These are phyloP conservation scores for Biscogniauxia marginata DNA, from an alignment of 2,329 filamentous ascomycete species.

Conservation along the genomic window DNA sequence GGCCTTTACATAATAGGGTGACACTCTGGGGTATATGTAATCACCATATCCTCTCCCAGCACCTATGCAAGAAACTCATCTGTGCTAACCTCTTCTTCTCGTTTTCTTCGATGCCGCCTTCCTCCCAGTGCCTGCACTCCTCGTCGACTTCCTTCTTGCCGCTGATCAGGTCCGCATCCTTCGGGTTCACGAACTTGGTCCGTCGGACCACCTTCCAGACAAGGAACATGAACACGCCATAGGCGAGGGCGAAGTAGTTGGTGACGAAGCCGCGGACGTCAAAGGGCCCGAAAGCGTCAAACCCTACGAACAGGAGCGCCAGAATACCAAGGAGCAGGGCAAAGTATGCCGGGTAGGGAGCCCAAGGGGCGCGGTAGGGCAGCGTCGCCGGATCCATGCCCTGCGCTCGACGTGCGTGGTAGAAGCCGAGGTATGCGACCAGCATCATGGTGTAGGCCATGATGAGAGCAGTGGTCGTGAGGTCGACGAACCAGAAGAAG, in stretches of 20 bases:
- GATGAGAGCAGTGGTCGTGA: constrained; percentile 39
- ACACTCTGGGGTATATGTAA: not conserved
- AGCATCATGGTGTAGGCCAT: constrained; percentile 47
- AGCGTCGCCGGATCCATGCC: constrained; percentile 46
- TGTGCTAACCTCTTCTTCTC: constrained; percentile 35
- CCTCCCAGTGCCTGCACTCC: constrained; percentile 44
- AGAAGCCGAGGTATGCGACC: constrained; percentile 45
- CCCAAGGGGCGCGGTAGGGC: constrained; percentile 49
- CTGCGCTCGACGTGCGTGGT: constrained; percentile 54
- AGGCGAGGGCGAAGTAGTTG: constrained; percentile 53
- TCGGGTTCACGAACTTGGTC: constrained; percentile 54
- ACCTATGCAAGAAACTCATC: constrained; percentile 36
- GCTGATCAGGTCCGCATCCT: constrained; percentile 60
- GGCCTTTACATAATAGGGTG: not conserved
- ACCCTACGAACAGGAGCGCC: constrained; percentile 56
- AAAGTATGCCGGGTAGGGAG: constrained; percentile 53
- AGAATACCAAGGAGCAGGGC: constrained; percentile 45
- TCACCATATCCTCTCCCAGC: constrained; percentile 42
- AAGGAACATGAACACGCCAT: constrained; percentile 56
- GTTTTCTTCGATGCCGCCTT: constrained; percentile 46
- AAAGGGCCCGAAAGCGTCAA: constrained; percentile 53
- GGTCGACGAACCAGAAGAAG: constrained; percentile 42
- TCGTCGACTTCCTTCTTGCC: constrained; percentile 67
- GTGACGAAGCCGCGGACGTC: constrained; percentile 49
- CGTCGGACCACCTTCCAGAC: constrained; percentile 65